phyloP scores from a whole-genome alignment of 306 rosid genomes.

The Prunus campanulata region DNA sequence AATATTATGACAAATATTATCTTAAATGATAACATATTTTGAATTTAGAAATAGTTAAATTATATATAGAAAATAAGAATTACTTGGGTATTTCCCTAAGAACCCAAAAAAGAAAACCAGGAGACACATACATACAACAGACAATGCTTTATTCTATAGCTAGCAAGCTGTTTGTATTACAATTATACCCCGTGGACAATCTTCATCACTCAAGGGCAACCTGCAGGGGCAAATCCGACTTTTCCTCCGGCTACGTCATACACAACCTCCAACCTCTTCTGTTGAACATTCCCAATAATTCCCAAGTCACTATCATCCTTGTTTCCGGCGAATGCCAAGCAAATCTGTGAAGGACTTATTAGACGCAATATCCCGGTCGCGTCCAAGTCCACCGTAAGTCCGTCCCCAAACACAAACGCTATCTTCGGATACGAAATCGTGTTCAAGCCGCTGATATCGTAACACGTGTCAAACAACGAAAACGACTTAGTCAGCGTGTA shows the following conservation, averaged over 20 bases:
- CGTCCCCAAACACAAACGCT: slow-evolving; percentile 16
- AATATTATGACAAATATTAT: no score
- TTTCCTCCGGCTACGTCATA: slow-evolving; percentile 59
- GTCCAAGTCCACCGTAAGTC: slow-evolving; percentile 2
- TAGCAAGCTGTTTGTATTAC: no score
- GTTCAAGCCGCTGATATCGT: background rate
- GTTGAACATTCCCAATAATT: slow-evolving; percentile 75
- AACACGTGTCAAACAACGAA: slow-evolving; percentile 29
- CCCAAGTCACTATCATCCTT: slow-evolving; percentile 31
- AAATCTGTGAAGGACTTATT: background rate
- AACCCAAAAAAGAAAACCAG: no score
- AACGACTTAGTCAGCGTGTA: slow-evolving; percentile 3
- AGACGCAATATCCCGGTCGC: background rate
- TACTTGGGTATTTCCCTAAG: no score
- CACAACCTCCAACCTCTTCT: slow-evolving; percentile 51
- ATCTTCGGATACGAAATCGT: slow-evolving; percentile 10
- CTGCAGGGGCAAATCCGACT: slow-evolving; percentile 54
- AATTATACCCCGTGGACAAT: background rate
- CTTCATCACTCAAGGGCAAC: slow-evolving; percentile 27
- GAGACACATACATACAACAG: no score
- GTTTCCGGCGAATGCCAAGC: slow-evolving; percentile 57
- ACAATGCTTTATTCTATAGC: no score
- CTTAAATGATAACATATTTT: no score
- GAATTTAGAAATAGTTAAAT: no score
- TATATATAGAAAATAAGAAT: no score